phyloP scores from a whole-genome alignment of 192 early-diverging fungal genomes.

The Linnemannia hyalina region DNA sequence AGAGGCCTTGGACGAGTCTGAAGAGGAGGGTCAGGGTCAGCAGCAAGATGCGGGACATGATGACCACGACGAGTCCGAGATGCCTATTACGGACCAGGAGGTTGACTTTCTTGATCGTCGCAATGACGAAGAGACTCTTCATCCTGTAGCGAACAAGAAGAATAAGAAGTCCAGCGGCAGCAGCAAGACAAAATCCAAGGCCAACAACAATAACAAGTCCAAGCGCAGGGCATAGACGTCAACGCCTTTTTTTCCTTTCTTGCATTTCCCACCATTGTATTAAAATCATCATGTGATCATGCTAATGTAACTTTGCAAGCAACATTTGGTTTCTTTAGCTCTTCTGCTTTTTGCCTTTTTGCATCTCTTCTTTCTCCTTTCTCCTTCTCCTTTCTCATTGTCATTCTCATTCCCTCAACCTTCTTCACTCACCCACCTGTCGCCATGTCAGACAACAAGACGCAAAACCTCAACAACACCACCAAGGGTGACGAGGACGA shows the following conservation, averaged over 20 bases:
- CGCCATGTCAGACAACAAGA: background rate
- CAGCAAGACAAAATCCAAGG: background rate
- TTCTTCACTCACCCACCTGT: background rate
- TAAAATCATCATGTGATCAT: slow-evolving; percentile 3
- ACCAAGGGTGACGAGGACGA: background rate
- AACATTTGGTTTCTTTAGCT: background rate
- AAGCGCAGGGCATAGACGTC: background rate
- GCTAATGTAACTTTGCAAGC: background rate
- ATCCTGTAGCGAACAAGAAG: background rate
- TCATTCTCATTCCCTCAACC: background rate
- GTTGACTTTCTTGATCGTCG: slow-evolving; percentile 45
- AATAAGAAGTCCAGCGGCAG: background rate
- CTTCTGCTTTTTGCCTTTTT: background rate
- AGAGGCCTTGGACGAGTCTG: slow-evolving; percentile 8
- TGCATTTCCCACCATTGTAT: background rate
- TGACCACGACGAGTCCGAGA: slow-evolving; percentile 40
- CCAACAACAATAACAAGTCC: background rate
- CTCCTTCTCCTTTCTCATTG: background rate
- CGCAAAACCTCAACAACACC: background rate
- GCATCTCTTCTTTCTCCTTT: background rate
- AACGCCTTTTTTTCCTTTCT: too few relatives aligned
- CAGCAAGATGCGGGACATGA: slow-evolving; percentile 14
- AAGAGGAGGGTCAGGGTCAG: slow-evolving; percentile 6
- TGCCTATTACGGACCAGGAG: slow-evolving; percentile 36
- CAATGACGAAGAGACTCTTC: slow-evolving; percentile 26